Base-by-base conservation (phyloP, 768 basidiomycete genomes). In the Gyrodon lividus region DNA sequence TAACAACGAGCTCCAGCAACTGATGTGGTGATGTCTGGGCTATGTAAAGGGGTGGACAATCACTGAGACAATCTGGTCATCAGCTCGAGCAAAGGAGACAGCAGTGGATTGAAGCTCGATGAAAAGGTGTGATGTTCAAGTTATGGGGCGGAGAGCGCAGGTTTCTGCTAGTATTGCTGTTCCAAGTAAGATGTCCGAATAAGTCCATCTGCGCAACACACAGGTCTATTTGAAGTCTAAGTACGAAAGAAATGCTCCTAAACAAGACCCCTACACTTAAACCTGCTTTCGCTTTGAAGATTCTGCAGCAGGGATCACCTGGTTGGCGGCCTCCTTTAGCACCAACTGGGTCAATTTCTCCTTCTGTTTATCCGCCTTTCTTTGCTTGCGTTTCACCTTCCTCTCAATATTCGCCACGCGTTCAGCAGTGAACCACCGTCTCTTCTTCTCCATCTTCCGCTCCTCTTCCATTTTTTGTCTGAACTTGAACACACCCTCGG, bases 401-500 rank as follows among this genome's bases (percentile, higher is more conserved):
- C 69, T 69, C 42, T 63, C 70, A 6, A 69, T 56, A 41, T 63
- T 70, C 6, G 68, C 77, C 63, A 76, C 35, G 38, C 72, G 72
- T 38, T 68, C 72, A 19, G 60, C 55, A 0, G 69, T 72, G 44
- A 72, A 63, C 76, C 75, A 76, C 41, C 77, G 78, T 57, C 76
- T 77, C 73, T 84, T 85, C 71, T 79, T 76, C 65, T 81, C 77
- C 44, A 77, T 80, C 56, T 80, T 79, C 52, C 78, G 72, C 55
- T 86, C 78, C 44, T 78, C 76, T 51, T 79, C 75, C 50, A 89
- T 52, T 56, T 74, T 73, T 62, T 81, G 75, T 54, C 82, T 76
- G 79, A 82, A 92, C 68, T 84, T 88, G 74, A 81, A 90, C 31
- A 77, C 76, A 43, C 87, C 90, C 61, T 92, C 89, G 10, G 84